Evolutionary conservation across 129 eudicot genomes (phyloP), one percentile per base, ranked within the genome.

Genomic region (Centaurea solstitialis): DNA sequence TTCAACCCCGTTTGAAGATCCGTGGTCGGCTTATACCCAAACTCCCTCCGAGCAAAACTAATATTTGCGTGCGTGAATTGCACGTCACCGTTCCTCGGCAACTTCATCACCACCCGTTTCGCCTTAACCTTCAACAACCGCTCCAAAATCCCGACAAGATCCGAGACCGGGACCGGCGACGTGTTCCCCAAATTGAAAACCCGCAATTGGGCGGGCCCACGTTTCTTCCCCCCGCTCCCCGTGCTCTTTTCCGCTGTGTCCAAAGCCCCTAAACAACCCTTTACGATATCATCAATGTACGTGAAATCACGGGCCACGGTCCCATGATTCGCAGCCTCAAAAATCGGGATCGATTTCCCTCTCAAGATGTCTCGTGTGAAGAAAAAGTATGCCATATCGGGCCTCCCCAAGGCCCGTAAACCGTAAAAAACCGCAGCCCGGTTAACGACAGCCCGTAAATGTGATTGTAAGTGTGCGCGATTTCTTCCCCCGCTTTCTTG

Each of bases 341-440:
- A 93, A 18, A 93, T 87, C 0, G 91, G 90, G 2, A 93, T 90
- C 15, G 87, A 53, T 59, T 89, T 90, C 24, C 96, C 96, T 64
- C 84, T 89, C 83, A 93, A 83, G 5, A 93, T 90, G 83, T 93
- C 93, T 37, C 28, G 83, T 7, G 93, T 89, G 62, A 93, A 93
- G 12, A 93, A 93, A 87, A 93, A 93, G 79, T 93, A 93, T 0
- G 98, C 98, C 98, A 93, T 93, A 45, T 93, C 98, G 17, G 98
- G 98, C 68, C 98, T 80, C 4, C 98, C 98, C 98, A 93, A n/a
- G 98, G 98, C 5, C 98, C 98, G 78, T 93, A 93, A 75, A 93
- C 98, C 3, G 98, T 93, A 57, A 93, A 93, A 76, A 93, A 93
- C 3, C 98, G 70, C 74, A 93, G 83, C 15, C 93, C 98, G 7